These are phyloP conservation scores for Pinus taeda DNA, from an alignment of 75 land plant genomes.

Conservation along the genomic window DNA sequence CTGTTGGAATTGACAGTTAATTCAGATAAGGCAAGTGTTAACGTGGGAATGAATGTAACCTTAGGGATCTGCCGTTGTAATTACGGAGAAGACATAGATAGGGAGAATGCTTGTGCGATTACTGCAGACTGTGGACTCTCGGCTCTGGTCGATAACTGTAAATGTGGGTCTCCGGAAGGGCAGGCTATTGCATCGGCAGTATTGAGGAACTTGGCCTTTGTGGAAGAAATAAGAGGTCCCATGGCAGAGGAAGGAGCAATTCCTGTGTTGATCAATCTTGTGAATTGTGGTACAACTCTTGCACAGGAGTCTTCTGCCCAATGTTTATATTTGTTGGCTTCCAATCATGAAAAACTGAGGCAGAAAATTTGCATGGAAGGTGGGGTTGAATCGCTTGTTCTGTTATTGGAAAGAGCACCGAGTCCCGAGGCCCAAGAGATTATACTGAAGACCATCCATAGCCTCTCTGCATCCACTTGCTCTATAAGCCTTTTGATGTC, in stretches of 20 bases:
- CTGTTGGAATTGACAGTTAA: conserved; percentile 51
- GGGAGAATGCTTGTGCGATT: conserved; percentile 63
- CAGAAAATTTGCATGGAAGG: conserved; percentile 41
- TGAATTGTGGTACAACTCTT: conserved; percentile 39
- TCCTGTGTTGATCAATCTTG: conserved; percentile 36
- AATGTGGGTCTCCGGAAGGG: conserved; percentile 20
- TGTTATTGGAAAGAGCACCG: conserved; percentile 34
- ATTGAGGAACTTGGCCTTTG: conserved; percentile 20
- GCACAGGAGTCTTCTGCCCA: conserved; percentile 55
- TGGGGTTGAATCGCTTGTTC: conserved; percentile 40
- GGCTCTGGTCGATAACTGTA: conserved; percentile 44
- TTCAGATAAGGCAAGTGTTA: neutral
- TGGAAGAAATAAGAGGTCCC: conserved; percentile 23
- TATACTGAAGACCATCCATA: conserved; percentile 44
- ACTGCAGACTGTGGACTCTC: conserved; percentile 68
- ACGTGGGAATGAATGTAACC: too few species aligned
- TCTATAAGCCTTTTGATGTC: conserved; percentile 24
- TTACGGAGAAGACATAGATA: too few species aligned
- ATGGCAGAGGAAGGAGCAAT: conserved; percentile 66
- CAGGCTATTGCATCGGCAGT: conserved; percentile 21
- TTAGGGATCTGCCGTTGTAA: neutral
- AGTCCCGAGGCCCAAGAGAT: conserved; percentile 43
- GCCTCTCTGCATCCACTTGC: conserved; percentile 27
- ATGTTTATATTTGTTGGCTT: conserved; percentile 46
- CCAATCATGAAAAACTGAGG: conserved; percentile 35